These are phyloP conservation scores for Colletotrichum sp. DNA, from an alignment of 2,329 filamentous ascomycete species.

Conservation along the genomic window DNA sequence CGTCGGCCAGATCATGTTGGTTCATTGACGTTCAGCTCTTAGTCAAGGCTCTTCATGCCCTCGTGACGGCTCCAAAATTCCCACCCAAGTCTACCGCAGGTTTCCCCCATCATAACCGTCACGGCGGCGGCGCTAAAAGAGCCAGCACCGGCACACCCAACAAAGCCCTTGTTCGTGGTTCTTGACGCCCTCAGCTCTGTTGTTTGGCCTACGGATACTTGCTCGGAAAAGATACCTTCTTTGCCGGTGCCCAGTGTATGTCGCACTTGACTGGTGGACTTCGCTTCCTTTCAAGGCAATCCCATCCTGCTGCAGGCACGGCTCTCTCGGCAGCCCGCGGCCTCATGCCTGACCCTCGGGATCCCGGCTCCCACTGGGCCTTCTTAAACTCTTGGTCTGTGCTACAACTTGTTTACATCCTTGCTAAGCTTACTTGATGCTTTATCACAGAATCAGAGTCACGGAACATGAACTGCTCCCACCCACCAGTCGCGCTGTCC, in stretches of 20 bases:
- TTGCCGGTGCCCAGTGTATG: background rate
- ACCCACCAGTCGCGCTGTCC: too few relatives aligned
- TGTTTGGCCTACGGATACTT: background rate
- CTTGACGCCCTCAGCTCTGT: background rate
- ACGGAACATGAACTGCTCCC: fast-evolving
- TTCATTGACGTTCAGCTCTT: background rate
- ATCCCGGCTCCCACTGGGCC: background rate
- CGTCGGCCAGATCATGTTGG: background rate
- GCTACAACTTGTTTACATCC: background rate
- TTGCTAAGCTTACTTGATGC: background rate
- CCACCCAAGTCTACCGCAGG: background rate
- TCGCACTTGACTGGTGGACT: background rate
- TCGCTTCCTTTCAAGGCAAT: background rate
- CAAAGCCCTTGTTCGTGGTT: background rate
- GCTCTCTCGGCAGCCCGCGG: background rate
- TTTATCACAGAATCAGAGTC: background rate
- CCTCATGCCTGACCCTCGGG: background rate
- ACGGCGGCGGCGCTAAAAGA: background rate
- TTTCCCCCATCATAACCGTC: background rate
- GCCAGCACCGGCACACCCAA: background rate
- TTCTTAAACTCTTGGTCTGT: background rate
- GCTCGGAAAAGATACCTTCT: background rate
- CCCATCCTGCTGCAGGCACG: background rate
- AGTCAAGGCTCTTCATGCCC: background rate
- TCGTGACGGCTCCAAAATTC: background rate